Evolutionary conservation across 75 land plant species (phyloP), one percentile per base, ranked within the genome.

Genomic region (Cunninghamia lanceolata): DNA sequence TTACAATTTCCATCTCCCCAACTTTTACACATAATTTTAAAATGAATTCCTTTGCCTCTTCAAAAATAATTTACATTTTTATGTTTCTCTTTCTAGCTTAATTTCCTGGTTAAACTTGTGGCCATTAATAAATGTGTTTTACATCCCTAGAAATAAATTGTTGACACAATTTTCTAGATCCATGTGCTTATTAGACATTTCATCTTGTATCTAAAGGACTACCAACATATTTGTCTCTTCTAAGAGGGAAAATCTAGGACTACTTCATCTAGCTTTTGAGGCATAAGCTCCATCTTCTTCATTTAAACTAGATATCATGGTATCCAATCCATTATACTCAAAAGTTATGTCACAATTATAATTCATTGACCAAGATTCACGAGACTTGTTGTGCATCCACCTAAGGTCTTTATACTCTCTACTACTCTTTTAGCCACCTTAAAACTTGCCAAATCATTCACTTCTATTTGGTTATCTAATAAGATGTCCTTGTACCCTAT

Each of bases 51-150:
- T n/a, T n/a, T n/a, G n/a, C n/a, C n/a, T n/a, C n/a, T n/a, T n/a
- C n/a, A n/a, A n/a, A n/a, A n/a, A n/a, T n/a, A n/a, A n/a, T n/a
- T n/a, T n/a, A n/a, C n/a, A n/a, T n/a, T n/a, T n/a, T n/a, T n/a
- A n/a, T n/a, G n/a, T n/a, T n/a, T n/a, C n/a, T n/a, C n/a, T n/a
- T 79, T 86, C 84, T 81, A 93, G 52, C 39, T 91, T 90, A 13
- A 85, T 75, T 83, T 88, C 87, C 74, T 84, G 84, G 86, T 89
- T 87, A 89, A 92, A 96, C 79, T 75, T 91, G 40, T 93, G 89
- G 14, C 98, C 98, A 79, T 94, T 96, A 88, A 96, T 96, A 80
- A 73, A 88, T 50, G 95, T 95, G 40, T 95, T 86, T 82, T 95
- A 78, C n/a, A 50, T 28, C 21, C 43, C 56, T n/a, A 53, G 56